Evolutionary conservation across 768 basidiomycete genomes (phyloP).

Genomic region (Melanogaster broomeanus): DNA sequence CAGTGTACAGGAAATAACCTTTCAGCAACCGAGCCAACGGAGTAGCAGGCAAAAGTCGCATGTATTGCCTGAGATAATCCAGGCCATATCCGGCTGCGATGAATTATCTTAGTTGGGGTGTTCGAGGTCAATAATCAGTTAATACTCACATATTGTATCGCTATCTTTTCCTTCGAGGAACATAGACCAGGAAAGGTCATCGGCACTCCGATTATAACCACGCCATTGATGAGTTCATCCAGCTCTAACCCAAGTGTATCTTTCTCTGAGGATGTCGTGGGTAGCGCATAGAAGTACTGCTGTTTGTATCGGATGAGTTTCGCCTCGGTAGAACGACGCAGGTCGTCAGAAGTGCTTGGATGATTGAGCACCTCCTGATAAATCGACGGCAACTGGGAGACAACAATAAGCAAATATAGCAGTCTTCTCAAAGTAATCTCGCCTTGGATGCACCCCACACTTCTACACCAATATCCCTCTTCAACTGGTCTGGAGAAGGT

Average conservation of each 20-base stretch:
- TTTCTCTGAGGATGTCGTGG: conserved; percentile 46
- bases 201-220: conserved; percentile 74
- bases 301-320: conserved; percentile 71
- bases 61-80: conserved; percentile 57
- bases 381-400: conserved; percentile 61
- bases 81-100: conserved; percentile 62
- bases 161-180: conserved; percentile 75
- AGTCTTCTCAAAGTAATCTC: conserved; percentile 6
- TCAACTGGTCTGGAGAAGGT: conserved; percentile 55
- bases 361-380: conserved; percentile 85
- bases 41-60: conserved; percentile 62
- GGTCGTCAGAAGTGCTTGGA: conserved; percentile 71
- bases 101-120: background rate
- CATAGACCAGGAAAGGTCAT: conserved; percentile 82
- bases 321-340: conserved; percentile 76
- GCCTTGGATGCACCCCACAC: conserved; percentile 65
- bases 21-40: conserved; percentile 56
- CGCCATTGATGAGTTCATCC: conserved; percentile 71
- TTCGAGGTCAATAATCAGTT: conserved; percentile 3
- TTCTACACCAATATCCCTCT: conserved; percentile 66
- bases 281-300: conserved; percentile 60
- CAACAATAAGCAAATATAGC: conserved; percentile 9
- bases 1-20: conserved; percentile 69
- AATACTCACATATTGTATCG: conserved; percentile 59
- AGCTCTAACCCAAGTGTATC: conserved; percentile 56